phyloP scores from a whole-genome alignment of 805 yeast species.

The Jamesozyma rosinii region DNA sequence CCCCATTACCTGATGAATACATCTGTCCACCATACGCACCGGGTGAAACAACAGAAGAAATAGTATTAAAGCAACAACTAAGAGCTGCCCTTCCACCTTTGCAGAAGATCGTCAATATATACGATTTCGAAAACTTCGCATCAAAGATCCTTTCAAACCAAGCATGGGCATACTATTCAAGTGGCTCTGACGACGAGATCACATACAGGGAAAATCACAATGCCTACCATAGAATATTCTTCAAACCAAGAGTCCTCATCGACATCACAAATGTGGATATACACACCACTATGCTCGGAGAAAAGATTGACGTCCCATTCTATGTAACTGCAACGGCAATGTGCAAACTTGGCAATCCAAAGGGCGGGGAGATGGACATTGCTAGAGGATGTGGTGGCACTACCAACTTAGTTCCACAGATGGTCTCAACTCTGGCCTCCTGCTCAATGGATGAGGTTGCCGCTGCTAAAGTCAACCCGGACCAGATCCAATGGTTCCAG shows the following conservation, averaged over 20 bases:
- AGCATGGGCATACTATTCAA: constrained; percentile 90
- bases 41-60: constrained; percentile 28
- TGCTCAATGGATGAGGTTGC: constrained; percentile 80
- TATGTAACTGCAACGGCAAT: constrained; percentile 88
- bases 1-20: constrained; percentile 25
- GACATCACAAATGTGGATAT: constrained; percentile 70
- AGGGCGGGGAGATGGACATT: constrained; percentile 78
- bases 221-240: constrained; percentile 80
- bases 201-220: constrained; percentile 82
- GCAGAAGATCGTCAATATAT: constrained; percentile 60
- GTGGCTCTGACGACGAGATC: constrained; percentile 90
- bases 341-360: constrained; percentile 80
- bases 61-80: constrained; percentile 20
- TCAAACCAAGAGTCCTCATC: constrained; percentile 73
- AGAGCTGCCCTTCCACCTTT: constrained; percentile 55
- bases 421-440: constrained; percentile 88
- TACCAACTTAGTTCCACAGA: constrained; percentile 49
- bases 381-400: constrained; percentile 44
- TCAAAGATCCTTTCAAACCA: constrained; percentile 62
- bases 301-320: constrained; percentile 62
- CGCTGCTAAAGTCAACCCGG: constrained; percentile 50
- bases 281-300: constrained; percentile 68
- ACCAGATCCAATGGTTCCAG: constrained; percentile 82
- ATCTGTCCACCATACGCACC: constrained; percentile 27
- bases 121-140: constrained; percentile 84